A percentile compares a stretch with the other conserved stretches of the same genome.
These are phyloP conservation scores for Nicotiana paniculata DNA, from an alignment of 257 asterid species.

Conservation along the genomic window DNA sequence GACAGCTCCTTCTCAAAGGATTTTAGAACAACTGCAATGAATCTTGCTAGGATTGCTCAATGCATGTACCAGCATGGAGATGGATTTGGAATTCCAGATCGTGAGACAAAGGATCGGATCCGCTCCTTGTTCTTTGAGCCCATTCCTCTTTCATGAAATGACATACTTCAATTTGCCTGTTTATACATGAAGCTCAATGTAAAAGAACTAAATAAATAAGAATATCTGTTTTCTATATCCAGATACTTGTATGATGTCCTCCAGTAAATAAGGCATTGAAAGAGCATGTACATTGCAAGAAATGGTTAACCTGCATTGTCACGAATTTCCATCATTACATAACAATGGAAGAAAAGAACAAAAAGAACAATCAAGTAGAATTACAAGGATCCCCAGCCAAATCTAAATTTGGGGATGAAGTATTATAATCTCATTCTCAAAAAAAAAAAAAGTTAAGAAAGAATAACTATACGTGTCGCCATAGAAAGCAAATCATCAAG, in stretches of 20 bases:
- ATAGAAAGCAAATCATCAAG: background rate
- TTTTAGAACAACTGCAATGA: conserved; percentile 24
- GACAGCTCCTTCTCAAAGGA: conserved; percentile 17
- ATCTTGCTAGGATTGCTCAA: conserved; percentile 35
- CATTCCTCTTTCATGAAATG: conserved; percentile 17
- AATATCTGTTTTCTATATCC: background rate
- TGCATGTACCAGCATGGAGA: conserved; percentile 41
- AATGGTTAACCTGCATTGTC: background rate
- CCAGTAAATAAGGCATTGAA: background rate
- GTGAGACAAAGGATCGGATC: conserved; percentile 28
- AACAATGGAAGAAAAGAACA: background rate
- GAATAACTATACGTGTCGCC: background rate
- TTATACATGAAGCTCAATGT: background rate
- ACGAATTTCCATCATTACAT: background rate
- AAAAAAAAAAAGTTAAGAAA: background rate
- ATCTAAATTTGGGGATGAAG: background rate
- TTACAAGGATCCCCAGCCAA: background rate
- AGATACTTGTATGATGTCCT: background rate
- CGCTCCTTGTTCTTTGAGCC: conserved; percentile 30
- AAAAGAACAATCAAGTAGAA: background rate
- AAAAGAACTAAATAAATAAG: background rate
- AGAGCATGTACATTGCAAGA: background rate
- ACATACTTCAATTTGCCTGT: background rate
- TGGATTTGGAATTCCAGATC: conserved; percentile 40
- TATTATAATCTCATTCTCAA: background rate